phyloP scores from a whole-genome alignment of 2,329 filamentous ascomycete species.

The Colletotrichum gigasporum region DNA sequence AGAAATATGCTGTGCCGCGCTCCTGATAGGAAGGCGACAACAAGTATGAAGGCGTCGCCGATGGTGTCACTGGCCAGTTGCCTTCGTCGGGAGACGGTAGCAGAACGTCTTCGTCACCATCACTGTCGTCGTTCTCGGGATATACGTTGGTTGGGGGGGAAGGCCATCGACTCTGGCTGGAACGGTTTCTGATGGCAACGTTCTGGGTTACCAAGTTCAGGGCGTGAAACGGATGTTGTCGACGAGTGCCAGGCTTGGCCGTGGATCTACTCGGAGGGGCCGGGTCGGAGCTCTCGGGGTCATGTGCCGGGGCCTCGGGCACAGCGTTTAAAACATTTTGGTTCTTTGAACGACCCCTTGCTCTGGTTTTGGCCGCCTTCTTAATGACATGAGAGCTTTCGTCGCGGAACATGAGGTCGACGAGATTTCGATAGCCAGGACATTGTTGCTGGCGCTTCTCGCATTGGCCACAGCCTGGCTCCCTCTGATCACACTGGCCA shows the following conservation, averaged over 20 bases:
- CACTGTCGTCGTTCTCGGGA: conserved; percentile 10
- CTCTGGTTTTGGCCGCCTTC: conserved; percentile 52
- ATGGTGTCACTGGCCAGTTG: conserved; percentile 42
- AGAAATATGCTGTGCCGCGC: conserved; percentile 58
- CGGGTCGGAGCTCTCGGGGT: conserved; percentile 2
- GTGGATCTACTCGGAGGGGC: not conserved
- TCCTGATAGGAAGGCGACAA: conserved; percentile 50
- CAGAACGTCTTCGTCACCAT: conserved; percentile 35
- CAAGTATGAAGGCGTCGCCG: conserved; percentile 41
- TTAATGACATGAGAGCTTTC: conserved; percentile 65
- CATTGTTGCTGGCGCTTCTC: conserved; percentile 60
- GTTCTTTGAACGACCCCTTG: conserved; percentile 39
- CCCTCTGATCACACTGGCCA: conserved; percentile 61
- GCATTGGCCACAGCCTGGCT: conserved; percentile 64
- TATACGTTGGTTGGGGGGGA: not conserved
- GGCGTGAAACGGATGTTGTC: not conserved
- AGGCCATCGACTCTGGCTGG: not conserved
- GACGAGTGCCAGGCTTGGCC: not conserved
- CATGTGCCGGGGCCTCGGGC: not conserved
- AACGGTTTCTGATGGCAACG: not conserved
- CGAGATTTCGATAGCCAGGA: conserved; percentile 64
- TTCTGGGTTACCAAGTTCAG: conserved; percentile 34
- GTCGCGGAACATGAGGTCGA: conserved; percentile 67
- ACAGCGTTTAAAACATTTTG: conserved; percentile 27
- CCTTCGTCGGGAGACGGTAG: conserved; percentile 44